Base-by-base conservation (phyloP, 805 yeast species). In the Scheffersomyces coipomensis region DNA sequence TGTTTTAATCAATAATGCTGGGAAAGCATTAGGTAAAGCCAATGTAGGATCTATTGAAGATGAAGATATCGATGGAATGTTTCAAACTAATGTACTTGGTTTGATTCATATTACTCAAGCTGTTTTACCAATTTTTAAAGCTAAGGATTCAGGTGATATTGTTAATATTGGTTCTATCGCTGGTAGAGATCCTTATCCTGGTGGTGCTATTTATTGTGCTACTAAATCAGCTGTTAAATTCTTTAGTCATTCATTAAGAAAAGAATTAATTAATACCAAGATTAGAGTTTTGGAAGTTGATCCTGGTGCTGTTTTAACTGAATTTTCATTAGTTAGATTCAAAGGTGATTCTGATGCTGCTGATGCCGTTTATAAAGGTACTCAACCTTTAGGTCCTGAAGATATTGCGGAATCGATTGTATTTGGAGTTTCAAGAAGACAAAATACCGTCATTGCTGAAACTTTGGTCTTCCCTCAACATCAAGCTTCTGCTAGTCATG, bases 291-390 rank as follows among this genome's bases (percentile, higher is more conserved):
- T 66, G 46, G 71, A 66, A 50, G 64, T 66, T 17, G 67, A 62
- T 42, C 71, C 71, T 2, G 72, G 72, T 40, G 68, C 67, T 10
- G 72, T 66, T 3, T 56, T 56, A 42, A 66, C 72, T 19, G 72
- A 66, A 47, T 66, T 66, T 39, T 58, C 66, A 15, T 40, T 58
- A 27, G 67, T 66, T 27, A 55, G 72, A 36, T 58, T 52, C 46
- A 43, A 56, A 21, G 71, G 71, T 24, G 69, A 65, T 41, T 34
- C 46, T 34, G 47, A 49, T 5, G 45, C 50, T 11, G 70, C 71
- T 18, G 56, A 60, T 24, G 53, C 52, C 21, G 67, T 63, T 13
- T 66, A 66, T 44, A 55, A 53, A 36, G 69, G 68, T 10, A 53
- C 62, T 16, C 53, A 53, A 38, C 71, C 72, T 2, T 54, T 66